phyloP scores from a whole-genome alignment of 177 flowering plant genomes.

The Vitis hybrid region DNA sequence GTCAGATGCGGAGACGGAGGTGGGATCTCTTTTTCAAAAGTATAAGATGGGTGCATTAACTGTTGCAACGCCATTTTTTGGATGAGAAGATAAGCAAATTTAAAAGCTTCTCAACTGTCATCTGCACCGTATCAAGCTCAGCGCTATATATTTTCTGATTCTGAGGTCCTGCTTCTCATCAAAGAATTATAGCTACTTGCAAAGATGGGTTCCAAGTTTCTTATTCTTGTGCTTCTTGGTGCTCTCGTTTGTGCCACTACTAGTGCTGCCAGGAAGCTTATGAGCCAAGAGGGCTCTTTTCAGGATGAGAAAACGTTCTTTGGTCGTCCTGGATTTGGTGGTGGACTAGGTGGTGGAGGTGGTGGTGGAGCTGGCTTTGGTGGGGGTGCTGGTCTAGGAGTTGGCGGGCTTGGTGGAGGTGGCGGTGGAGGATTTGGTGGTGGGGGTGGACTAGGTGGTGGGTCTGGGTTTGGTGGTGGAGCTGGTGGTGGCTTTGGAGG shows the following conservation, averaged over 20 bases:
- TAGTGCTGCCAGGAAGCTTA: neutral
- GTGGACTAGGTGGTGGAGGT: neutral
- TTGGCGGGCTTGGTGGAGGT: conserved; percentile 3
- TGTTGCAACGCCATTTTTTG: conserved; percentile 2
- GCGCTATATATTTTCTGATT: too few relatives aligned
- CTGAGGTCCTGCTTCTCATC: neutral
- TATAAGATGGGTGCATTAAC: conserved; percentile 15
- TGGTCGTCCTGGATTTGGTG: conserved; percentile 1
- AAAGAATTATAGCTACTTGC: neutral
- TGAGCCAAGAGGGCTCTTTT: neutral
- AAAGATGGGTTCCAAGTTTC: neutral
- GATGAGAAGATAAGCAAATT: conserved; percentile 6
- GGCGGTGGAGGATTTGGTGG: neutral
- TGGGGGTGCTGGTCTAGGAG: conserved; percentile 2
- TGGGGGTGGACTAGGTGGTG: neutral
- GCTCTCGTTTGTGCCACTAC: conserved; percentile 3
- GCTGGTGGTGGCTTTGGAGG: conserved; percentile 18
- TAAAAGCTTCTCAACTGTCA: conserved; percentile 9
- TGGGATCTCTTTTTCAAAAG: conserved; percentile 1
- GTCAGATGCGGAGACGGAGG: neutral
- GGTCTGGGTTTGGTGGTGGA: neutral
- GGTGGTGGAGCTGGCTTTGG: conserved; percentile 7
- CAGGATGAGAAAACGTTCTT: neutral
- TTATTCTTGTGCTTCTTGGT: conserved; percentile 7
- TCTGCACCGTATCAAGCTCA: too few relatives aligned